phyloP scores from a whole-genome alignment of 176 grass and related monocot species.

The Lolium perenne region DNA sequence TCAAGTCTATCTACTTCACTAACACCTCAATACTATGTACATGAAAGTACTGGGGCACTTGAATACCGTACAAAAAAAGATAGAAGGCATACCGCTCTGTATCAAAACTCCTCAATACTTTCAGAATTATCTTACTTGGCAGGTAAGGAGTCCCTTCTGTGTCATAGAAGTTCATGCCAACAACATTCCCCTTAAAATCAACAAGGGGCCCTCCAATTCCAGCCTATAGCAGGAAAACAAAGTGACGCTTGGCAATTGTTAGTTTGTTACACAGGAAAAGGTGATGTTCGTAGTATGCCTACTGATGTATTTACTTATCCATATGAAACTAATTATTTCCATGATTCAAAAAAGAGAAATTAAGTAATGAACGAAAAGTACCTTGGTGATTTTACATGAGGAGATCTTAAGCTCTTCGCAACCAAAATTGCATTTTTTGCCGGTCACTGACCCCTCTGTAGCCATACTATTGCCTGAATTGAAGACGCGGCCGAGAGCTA shows the following conservation, averaged over 20 bases:
- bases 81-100: neutral
- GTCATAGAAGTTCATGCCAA: conserved; percentile 29
- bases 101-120: neutral
- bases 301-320: neutral
- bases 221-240: conserved; percentile 13
- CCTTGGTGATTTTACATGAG: neutral
- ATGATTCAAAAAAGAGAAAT: neutral
- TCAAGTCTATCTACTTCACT: neutral
- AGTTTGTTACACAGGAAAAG: too few species aligned
- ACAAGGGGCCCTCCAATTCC: conserved; percentile 23
- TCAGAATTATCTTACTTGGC: conserved; percentile 1
- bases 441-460: neutral
- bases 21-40: neutral
- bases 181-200: conserved; percentile 17
- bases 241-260: neutral
- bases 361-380: neutral
- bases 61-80: neutral
- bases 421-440: neutral
- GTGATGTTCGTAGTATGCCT: neutral
- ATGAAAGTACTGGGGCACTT: conserved; percentile 13
- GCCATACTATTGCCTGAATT: conserved; percentile 17
- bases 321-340: neutral
- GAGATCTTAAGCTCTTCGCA: conserved; percentile 30
- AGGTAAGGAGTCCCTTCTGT: conserved; percentile 7
- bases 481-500: neutral